These are phyloP conservation scores for Tolypocladium paradoxum DNA, from an alignment of 2,329 filamentous ascomycete genomes.

Conservation along the genomic window DNA sequence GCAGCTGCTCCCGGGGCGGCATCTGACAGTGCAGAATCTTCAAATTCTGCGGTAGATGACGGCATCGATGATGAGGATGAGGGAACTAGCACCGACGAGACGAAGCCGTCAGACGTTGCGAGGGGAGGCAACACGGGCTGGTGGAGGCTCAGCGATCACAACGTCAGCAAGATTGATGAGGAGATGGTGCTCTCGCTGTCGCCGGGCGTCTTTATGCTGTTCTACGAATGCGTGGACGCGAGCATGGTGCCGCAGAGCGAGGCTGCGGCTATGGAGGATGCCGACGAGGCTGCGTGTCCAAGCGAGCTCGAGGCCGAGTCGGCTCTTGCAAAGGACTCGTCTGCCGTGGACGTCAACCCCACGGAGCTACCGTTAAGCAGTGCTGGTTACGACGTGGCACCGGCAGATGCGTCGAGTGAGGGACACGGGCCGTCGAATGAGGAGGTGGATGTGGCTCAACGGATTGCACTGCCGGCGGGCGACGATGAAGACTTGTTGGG, in stretches of 20 bases:
- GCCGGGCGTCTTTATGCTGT: conserved; percentile 84
- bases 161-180: conserved; percentile 65
- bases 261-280: conserved; percentile 11
- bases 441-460: neutral
- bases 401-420: neutral
- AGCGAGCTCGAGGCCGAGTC: neutral
- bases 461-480: neutral
- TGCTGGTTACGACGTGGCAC: neutral
- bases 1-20: neutral
- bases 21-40: neutral
- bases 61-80: conserved; percentile 2
- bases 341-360: neutral
- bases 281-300: neutral
- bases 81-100: conserved; percentile 5
- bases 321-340: neutral
- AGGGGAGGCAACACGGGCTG: conserved; percentile 42
- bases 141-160: conserved; percentile 89
- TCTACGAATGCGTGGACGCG: conserved; percentile 69
- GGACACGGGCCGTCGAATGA: neutral
- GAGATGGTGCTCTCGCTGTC: conserved; percentile 62
- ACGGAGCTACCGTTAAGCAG: conserved; percentile 1
- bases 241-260: conserved; percentile 31
- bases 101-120: conserved; percentile 1
- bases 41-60: neutral
- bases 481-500: neutral